Evolutionary conservation across 78 protist species (phyloP).

Genomic region (Dictyostelium firmibasis): DNA sequence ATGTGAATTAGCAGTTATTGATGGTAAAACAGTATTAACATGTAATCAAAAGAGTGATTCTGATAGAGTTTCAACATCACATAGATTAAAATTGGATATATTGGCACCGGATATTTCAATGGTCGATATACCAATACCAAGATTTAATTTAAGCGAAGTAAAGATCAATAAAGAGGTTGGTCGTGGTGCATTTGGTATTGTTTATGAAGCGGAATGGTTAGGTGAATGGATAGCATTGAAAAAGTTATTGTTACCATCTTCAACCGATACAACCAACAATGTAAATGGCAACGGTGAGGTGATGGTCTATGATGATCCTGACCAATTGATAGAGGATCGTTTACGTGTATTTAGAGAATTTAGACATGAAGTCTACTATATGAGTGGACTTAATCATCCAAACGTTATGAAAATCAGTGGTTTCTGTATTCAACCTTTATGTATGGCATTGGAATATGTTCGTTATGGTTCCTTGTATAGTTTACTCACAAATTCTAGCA

Average conservation of each 20-base stretch:
- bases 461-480: constrained; percentile 73
- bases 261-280: not conserved
- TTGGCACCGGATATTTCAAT: constrained; percentile 81
- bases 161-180: constrained; percentile 71
- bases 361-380: constrained; percentile 72
- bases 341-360: constrained; percentile 69
- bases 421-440: constrained; percentile 69
- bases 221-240: constrained; percentile 74
- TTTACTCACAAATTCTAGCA: constrained; percentile 36
- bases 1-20: constrained; percentile 73
- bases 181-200: constrained; percentile 83
- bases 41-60: constrained; percentile 31
- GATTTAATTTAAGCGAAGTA: constrained; percentile 53
- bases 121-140: constrained; percentile 77
- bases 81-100: constrained; percentile 45
- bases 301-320: not conserved
- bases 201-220: constrained; percentile 73
- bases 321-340: constrained; percentile 41
- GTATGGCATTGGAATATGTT: constrained; percentile 85
- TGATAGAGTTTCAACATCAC: constrained; percentile 12
- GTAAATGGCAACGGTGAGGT: not conserved
- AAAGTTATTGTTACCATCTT: constrained; percentile 25
- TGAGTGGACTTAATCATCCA: constrained; percentile 76
- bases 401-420: constrained; percentile 75
- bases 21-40: constrained; percentile 66